phyloP scores from a whole-genome alignment of 805 yeast genomes.

The Myxozyma neotropica region DNA sequence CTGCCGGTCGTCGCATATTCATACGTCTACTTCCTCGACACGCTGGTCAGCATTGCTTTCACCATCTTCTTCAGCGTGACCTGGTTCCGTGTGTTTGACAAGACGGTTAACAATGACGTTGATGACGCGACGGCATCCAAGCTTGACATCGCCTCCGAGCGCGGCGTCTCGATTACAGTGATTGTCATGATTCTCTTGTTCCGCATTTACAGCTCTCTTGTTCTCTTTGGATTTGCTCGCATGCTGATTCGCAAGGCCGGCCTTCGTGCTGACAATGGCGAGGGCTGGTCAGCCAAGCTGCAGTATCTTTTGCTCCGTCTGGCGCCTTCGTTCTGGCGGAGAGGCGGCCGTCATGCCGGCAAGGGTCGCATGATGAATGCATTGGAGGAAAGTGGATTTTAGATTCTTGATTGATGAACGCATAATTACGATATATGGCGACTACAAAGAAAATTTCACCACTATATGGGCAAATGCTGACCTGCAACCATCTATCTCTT shows the following conservation, averaged over 20 bases:
- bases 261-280: constrained; percentile 41
- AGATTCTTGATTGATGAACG: too few species aligned
- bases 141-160: constrained; percentile 30
- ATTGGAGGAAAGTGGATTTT: constrained; percentile 23
- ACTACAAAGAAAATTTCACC: too few species aligned
- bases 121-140: constrained; percentile 11
- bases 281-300: constrained; percentile 18
- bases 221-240: constrained; percentile 55
- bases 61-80: constrained; percentile 71
- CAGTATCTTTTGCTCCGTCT: constrained; percentile 26
- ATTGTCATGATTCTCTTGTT: constrained; percentile 28
- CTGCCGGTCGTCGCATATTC: constrained; percentile 65
- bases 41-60: constrained; percentile 65
- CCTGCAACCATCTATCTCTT: too few species aligned
- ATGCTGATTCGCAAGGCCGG: constrained; percentile 51
- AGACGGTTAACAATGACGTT: constrained; percentile 1
- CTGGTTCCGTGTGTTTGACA: constrained; percentile 58
- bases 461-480: too few species aligned
- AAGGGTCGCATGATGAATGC: constrained; percentile 31
- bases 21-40: constrained; percentile 65
- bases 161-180: constrained; percentile 35
- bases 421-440: too few species aligned
- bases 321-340: constrained; percentile 28
- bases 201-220: constrained; percentile 35
- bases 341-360: constrained; percentile 32